Evolutionary conservation across 192 early-diverging fungal species (phyloP), one percentile per base, ranked within the genome.

Genomic region (Helicostylum pulchrum): DNA sequence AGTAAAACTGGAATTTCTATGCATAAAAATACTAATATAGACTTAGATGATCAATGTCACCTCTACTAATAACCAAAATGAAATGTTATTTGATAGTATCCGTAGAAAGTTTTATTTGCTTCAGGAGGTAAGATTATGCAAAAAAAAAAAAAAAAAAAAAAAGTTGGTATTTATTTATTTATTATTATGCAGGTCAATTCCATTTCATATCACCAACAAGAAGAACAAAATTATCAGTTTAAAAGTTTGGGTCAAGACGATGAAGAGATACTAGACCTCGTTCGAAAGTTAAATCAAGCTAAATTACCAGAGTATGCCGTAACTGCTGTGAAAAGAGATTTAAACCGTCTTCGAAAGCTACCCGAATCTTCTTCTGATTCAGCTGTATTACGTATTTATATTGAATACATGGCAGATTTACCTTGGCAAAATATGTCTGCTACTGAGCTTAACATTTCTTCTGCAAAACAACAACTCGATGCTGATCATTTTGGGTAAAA

Each of bases 21-120:
- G 26, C 26, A 26, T 26, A 26, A 26, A 26, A 26, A 26, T 26
- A 26, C 26, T 39, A 39, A 26, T 79, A 90, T 73, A 82, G 88
- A 1, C 26, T 68, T 90, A 11, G 87, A 87, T 59, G 89, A 91
- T 17, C 82, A 83, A 17, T 83, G 87, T 71, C 81, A 90, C 74
- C 77, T 91, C 23, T 85, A 87, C 56, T 76, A 83, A 7, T 85
- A 75, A 8, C 82, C 89, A 23, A 88, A 90, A 65, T 83, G 81
- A 45, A 88, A 89, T 48, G 46, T 12, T 48, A 66, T 72, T 91
- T 9, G 86, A 81, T 56, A 85, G 89, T 63, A 91, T 91, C 66
- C 92, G 91, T 53, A 76, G 87, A 36, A 89, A 91, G 64, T 89
- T 85, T 55, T 83, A 90, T 59, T 72, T 94, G 43, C 75, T 88